Evolutionary conservation across 176 grass and related monocot species (phyloP).

Genomic region (Leersia perrieri): DNA sequence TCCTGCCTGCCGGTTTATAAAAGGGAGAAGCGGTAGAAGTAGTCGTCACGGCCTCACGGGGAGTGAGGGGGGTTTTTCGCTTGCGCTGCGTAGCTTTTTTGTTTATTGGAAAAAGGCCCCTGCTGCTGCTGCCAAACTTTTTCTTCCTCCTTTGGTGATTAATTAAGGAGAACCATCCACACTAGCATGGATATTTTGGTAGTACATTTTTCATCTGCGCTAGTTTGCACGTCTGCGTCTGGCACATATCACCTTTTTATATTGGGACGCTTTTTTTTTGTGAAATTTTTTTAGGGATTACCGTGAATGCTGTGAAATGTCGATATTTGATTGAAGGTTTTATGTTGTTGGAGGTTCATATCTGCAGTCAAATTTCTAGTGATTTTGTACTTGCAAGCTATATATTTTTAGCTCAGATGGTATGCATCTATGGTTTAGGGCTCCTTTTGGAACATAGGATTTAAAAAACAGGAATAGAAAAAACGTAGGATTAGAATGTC

Average conservation of each 20-base stretch:
- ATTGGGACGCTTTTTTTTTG: too few relatives aligned
- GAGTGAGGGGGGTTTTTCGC: neutral
- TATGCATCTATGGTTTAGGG: neutral
- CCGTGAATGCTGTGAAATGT: neutral
- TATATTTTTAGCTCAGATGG: neutral
- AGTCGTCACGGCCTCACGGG: slow-evolving; percentile 24
- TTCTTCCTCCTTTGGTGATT: neutral
- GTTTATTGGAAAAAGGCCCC: neutral
- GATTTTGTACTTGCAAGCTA: neutral
- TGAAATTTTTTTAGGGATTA: too few relatives aligned
- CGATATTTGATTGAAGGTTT: neutral
- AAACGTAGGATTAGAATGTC: too few relatives aligned
- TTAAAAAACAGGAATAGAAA: too few relatives aligned
- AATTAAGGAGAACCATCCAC: neutral
- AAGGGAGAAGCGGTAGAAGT: neutral
- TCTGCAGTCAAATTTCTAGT: neutral
- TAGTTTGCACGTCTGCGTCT: too few relatives aligned
- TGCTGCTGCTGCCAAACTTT: neutral
- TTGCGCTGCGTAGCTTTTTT: rapidly evolving
- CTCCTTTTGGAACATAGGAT: too few relatives aligned
- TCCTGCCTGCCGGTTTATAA: slow-evolving; percentile 24
- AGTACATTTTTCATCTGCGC: too few relatives aligned
- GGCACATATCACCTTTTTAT: too few relatives aligned
- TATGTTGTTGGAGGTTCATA: neutral
- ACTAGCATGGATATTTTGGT: too few relatives aligned